Evolutionary conservation across 805 yeast species (phyloP).

Genomic region (Lipomyces starkeyi): DNA sequence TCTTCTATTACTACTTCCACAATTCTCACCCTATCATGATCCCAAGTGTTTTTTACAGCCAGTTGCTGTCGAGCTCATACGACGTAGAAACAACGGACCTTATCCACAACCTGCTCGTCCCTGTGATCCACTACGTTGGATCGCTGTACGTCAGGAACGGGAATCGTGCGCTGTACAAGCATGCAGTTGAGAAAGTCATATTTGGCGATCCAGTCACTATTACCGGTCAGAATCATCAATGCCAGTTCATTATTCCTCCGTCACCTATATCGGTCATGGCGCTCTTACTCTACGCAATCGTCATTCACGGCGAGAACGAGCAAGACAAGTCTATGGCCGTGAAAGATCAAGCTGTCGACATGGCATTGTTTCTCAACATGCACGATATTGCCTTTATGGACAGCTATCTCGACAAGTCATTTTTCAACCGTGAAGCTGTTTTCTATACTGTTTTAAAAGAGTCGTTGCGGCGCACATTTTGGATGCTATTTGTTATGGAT

Average conservation of each 20-base stretch:
- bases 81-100: constrained; percentile 9
- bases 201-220: constrained; percentile 8
- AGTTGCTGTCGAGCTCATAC: constrained; percentile 11
- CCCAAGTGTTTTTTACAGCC: constrained; percentile 20
- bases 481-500: constrained; percentile 29
- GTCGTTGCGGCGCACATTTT: constrained; percentile 25
- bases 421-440: neutral
- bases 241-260: constrained; percentile 6
- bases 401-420: constrained; percentile 1
- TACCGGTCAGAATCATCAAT: neutral
- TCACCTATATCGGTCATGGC: constrained; percentile 30
- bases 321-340: constrained; percentile 16
- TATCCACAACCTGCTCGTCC: constrained; percentile 18
- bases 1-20: constrained; percentile 23
- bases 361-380: constrained; percentile 25
- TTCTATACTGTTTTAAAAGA: constrained; percentile 15
- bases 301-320: constrained; percentile 25
- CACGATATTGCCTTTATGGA: constrained; percentile 8
- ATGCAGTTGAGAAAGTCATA: constrained; percentile 16
- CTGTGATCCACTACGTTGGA: constrained; percentile 22
- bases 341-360: constrained; percentile 17
- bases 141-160: constrained; percentile 19
- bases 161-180: constrained; percentile 17
- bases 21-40: constrained; percentile 27
- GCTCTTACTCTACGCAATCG: constrained; percentile 20